These are phyloP conservation scores for Triangularia verruculosa DNA, from an alignment of 2,329 filamentous ascomycete genomes.

Conservation along the genomic window DNA sequence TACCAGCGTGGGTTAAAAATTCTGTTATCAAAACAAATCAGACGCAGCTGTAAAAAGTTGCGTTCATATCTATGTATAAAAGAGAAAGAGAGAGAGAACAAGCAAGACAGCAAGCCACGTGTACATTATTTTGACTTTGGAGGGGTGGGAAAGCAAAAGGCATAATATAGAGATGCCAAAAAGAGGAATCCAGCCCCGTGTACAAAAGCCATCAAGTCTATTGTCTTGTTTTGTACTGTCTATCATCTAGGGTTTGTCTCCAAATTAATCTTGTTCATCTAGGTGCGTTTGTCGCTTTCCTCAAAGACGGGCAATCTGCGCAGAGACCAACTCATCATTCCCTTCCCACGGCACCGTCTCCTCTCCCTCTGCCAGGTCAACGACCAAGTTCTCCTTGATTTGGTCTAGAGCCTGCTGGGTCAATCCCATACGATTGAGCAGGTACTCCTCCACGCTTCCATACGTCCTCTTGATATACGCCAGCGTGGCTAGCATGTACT, in stretches of 20 bases:
- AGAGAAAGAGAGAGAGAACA: not conserved
- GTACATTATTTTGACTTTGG: not conserved
- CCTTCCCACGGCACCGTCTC: conserved; percentile 14
- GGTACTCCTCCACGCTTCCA: conserved; percentile 63
- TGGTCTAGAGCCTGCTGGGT: conserved; percentile 51
- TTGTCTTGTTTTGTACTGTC: not conserved
- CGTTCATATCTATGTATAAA: conserved; percentile 9
- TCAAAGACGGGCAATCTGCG: not conserved
- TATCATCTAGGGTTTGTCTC: not conserved
- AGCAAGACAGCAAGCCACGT: not conserved
- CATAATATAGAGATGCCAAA: not conserved
- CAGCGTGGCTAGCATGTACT: conserved; percentile 48
- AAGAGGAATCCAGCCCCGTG: not conserved
- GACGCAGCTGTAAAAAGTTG: too few species aligned
- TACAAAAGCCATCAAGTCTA: not conserved
- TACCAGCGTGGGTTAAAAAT: conserved; percentile 52
- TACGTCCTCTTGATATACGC: conserved; percentile 57
- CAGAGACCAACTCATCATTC: not conserved
- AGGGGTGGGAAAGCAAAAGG: not conserved
- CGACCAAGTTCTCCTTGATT: conserved; percentile 49
- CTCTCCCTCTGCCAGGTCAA: conserved; percentile 27
- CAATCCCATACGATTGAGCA: conserved; percentile 57
- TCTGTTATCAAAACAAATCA: conserved; percentile 5
- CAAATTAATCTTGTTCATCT: not conserved
- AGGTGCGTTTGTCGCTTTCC: not conserved